phyloP scores from a whole-genome alignment of 805 yeast species.

The Candida chilensis region DNA sequence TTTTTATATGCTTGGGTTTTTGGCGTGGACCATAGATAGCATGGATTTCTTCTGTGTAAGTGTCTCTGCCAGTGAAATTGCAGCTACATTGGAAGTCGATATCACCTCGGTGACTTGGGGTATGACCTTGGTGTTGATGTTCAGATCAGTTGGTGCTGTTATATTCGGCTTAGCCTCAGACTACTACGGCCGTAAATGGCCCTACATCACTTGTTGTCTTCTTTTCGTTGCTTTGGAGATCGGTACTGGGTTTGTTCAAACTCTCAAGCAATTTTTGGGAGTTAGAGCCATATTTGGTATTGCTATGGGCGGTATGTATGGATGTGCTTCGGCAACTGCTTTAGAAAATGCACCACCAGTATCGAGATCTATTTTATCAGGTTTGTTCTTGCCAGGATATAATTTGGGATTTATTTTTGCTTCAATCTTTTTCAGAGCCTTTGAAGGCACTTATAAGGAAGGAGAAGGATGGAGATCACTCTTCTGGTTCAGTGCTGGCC shows the following conservation, averaged over 20 bases:
- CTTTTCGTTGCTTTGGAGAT: slow-evolving; percentile 49
- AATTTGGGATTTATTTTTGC: slow-evolving; percentile 62
- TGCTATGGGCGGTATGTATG: slow-evolving; percentile 67
- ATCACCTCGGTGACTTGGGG: slow-evolving; percentile 61
- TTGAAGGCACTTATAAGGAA: slow-evolving; percentile 28
- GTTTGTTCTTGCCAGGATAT: slow-evolving; percentile 50
- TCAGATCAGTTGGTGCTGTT: slow-evolving; percentile 66
- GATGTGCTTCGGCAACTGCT: slow-evolving; percentile 57
- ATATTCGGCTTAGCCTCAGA: slow-evolving; percentile 57
- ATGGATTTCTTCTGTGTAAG: slow-evolving; percentile 63
- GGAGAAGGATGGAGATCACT: slow-evolving; percentile 59
- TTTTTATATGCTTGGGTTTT: slow-evolving; percentile 48
- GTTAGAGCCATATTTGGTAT: slow-evolving; percentile 60
- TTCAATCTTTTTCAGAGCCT: slow-evolving; percentile 56
- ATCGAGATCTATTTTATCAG: slow-evolving; percentile 56
- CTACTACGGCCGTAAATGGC: slow-evolving; percentile 59
- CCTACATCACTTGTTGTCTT: slow-evolving; percentile 43
- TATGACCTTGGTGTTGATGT: slow-evolving; percentile 61
- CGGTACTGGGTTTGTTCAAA: slow-evolving; percentile 58
- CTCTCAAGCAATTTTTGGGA: slow-evolving; percentile 48
- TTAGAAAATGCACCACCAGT: slow-evolving; percentile 53
- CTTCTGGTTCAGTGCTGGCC: slow-evolving; percentile 69
- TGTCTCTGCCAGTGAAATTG: slow-evolving; percentile 41
- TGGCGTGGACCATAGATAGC: slow-evolving; percentile 68
- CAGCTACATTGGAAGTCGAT: slow-evolving; percentile 31